These are phyloP conservation scores for Kluyveromyces nonfermentans DNA, from an alignment of 805 yeast species.

Conservation along the genomic window DNA sequence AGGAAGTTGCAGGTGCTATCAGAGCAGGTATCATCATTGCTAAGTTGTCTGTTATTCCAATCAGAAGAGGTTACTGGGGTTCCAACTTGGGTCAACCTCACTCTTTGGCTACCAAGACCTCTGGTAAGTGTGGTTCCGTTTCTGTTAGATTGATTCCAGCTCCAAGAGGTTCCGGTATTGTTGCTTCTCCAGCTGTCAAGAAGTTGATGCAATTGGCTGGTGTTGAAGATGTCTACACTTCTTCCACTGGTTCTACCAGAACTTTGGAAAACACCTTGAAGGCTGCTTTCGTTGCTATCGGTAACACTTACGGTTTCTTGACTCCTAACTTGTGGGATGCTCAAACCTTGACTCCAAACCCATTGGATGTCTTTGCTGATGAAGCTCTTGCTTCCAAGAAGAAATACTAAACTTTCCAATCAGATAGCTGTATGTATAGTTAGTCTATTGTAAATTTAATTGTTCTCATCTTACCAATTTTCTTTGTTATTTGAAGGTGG, in stretches of 20 bases:
- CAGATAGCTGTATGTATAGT: neutral
- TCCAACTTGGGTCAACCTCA: conserved; percentile 99
- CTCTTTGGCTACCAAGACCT: conserved; percentile 94
- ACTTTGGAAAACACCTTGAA: conserved; percentile 99
- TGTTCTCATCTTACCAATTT: neutral
- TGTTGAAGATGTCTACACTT: conserved; percentile 98
- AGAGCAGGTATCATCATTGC: conserved; percentile 99
- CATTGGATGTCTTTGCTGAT: conserved; percentile 90
- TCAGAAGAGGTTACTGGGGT: conserved; percentile 99
- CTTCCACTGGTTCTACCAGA: conserved; percentile 98
- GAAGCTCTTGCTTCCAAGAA: conserved; percentile 68
- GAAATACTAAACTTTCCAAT: conserved; percentile 46
- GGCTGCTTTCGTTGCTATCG: conserved; percentile 98
- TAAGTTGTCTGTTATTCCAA: conserved; percentile 96
- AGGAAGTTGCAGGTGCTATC: conserved; percentile 99
- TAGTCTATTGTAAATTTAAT: neutral
- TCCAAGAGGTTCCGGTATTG: conserved; percentile 99
- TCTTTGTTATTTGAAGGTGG: no score
- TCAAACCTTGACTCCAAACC: conserved; percentile 77
- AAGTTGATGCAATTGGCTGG: conserved; percentile 98
- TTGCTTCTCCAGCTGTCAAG: conserved; percentile 99
- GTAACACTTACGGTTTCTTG: conserved; percentile 99
- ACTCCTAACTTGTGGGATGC: conserved; percentile 98
- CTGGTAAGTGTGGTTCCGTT: conserved; percentile 99
- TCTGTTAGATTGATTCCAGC: conserved; percentile 98